Evolutionary conservation across 345 rosid species (phyloP), one percentile per base, ranked within the genome.

Genomic region (Aegle marmelos): DNA sequence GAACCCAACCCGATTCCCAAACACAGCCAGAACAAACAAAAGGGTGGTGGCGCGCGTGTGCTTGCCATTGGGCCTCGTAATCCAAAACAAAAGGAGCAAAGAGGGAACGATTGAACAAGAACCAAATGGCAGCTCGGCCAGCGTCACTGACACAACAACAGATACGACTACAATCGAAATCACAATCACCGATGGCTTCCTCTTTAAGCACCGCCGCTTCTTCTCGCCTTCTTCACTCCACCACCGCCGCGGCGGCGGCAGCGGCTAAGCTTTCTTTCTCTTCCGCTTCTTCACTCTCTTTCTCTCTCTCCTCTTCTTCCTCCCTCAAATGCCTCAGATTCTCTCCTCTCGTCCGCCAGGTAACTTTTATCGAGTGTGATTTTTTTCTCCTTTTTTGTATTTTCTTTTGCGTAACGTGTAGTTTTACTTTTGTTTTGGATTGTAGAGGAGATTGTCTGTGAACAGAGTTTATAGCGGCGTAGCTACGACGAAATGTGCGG

Each of bases 181-280:
- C 77, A 48, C 17, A 30, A 4, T 11, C 76, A 28, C 73, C 76
- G 34, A 88, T 92, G 97, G 87, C 92, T 58, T 57, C 88, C 54
- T 89, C 97, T 70, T 82, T 90, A 24, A 59, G 82, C 82, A 72
- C 75, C 88, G 86, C 83, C 90, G 89, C 93, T 72, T 17, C 89
- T 41, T 78, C 86, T 75, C 88, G 88, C 80, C 83, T 88, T 86
- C 87, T 87, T 78, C 72, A 79, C 76, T 79, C 92, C 84, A 76
- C 89, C 78, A 82, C 89, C 75, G 78, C 81, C 24, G 82, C 86
- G 78, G 61, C 72, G 54, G 39, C 82, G 61, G 21, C 72, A 54
- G 53, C 82, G 34, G 16, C 74, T 19, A 76, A 81, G 62, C 75
- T 81, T 78, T 74, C 88, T 76, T 77, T 60, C 82, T 72, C 64